phyloP scores from a whole-genome alignment of 2,329 filamentous ascomycete genomes.

The Chaetomium globosum region DNA sequence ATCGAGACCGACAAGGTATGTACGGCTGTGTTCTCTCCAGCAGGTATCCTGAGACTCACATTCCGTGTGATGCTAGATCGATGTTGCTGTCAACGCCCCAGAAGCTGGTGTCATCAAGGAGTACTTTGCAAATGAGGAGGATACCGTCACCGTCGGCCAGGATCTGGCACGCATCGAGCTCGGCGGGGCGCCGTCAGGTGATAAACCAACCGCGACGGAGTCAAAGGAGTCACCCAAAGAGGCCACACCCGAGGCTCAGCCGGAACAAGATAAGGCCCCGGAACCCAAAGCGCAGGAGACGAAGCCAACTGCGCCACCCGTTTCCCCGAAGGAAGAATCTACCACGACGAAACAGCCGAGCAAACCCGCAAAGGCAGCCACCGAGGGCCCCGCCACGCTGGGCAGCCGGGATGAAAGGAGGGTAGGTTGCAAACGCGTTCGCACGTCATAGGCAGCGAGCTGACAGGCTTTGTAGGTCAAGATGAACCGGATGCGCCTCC shows the following conservation, averaged over 20 bases:
- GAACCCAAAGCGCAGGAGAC: slow-evolving; percentile 45
- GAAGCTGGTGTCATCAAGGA: slow-evolving; percentile 90
- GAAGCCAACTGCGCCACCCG: slow-evolving; percentile 43
- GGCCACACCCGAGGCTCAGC: slow-evolving; percentile 39
- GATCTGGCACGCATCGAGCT: slow-evolving; percentile 83
- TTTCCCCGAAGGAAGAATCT: slow-evolving; percentile 40
- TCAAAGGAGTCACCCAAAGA: slow-evolving; percentile 48
- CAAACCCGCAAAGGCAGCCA: slow-evolving; percentile 35
- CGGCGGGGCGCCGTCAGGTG: slow-evolving; percentile 63
- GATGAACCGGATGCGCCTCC: slow-evolving; percentile 99
- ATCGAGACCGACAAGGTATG: slow-evolving; percentile 97
- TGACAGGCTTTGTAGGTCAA: slow-evolving; percentile 68
- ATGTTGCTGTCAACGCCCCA: slow-evolving; percentile 93
- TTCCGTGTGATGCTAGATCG: slow-evolving; percentile 63
- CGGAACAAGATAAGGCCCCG: slow-evolving; percentile 48
- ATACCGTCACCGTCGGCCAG: slow-evolving; percentile 92
- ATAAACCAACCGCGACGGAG: slow-evolving; percentile 55
- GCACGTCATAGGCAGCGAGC: not conserved
- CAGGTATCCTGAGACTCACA: slow-evolving; percentile 14
- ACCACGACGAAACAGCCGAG: slow-evolving; percentile 37
- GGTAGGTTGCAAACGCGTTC: slow-evolving; percentile 53
- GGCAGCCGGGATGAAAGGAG: slow-evolving; percentile 85
- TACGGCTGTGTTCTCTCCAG: not conserved
- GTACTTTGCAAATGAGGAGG: slow-evolving; percentile 87
- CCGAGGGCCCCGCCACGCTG: slow-evolving; percentile 51